Conservation (phyloP, 176 grass and related monocot genomes). For the Bromus sterilis region DNA sequence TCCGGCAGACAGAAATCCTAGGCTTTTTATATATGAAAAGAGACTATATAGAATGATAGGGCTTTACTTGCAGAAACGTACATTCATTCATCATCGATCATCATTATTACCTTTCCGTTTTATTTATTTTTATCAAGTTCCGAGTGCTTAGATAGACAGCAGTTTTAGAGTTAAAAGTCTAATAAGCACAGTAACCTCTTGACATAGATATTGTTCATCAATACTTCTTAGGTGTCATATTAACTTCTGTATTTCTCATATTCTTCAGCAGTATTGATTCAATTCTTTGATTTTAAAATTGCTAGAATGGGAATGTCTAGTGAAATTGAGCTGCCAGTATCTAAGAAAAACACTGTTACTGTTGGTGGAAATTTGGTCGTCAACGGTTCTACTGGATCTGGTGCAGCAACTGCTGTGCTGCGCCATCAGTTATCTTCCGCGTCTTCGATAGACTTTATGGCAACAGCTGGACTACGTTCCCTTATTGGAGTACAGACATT, state of each 20-base stretch:
- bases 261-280: constrained; percentile 28
- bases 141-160: neutral
- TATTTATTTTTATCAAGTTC: neutral
- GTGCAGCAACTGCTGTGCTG: constrained; percentile 64
- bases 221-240: constrained; percentile 1
- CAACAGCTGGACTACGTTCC: constrained; percentile 82
- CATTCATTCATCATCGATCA: neutral
- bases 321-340: constrained; percentile 75
- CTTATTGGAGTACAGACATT: constrained; percentile 55
- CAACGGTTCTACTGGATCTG: constrained; percentile 54
- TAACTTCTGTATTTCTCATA: neutral
- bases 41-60: neutral
- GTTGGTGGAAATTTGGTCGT: constrained; percentile 79
- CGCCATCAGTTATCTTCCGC: constrained; percentile 62
- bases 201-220: constrained; percentile 6
- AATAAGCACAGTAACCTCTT: neutral
- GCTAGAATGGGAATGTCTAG: constrained; percentile 87
- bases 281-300: constrained; percentile 36
- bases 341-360: constrained; percentile 61
- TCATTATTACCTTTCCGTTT: neutral
- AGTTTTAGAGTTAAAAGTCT: constrained; percentile 9
- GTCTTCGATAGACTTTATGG: constrained; percentile 77
- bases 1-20: neutral
- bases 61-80: constrained; percentile 5
- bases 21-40: neutral